Conservation (phyloP, 2,329 filamentous ascomycete genomes). For the Ophiocordyceps camponoti-leonardi region DNA sequence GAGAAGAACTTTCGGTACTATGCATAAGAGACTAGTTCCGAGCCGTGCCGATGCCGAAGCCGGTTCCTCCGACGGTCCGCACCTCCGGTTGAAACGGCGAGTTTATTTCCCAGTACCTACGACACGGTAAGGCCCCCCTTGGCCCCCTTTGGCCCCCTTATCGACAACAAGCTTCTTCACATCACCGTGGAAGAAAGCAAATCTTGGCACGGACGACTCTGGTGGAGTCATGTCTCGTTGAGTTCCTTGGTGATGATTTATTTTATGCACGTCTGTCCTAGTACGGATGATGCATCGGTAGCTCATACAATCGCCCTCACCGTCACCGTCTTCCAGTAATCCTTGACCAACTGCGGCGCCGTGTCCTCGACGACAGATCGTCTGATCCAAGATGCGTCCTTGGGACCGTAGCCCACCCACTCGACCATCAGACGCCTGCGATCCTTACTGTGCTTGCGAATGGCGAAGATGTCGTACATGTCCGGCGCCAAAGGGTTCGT, state of each 20-base stretch:
- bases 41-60: background rate
- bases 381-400: constrained; percentile 14
- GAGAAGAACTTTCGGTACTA: background rate
- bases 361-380: constrained; percentile 9
- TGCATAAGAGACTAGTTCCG: background rate
- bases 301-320: background rate
- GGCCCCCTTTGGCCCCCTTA: too few relatives aligned
- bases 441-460: constrained; percentile 13
- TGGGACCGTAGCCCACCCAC: constrained; percentile 16
- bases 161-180: too few relatives aligned
- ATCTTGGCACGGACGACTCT: too few relatives aligned
- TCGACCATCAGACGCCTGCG: constrained; percentile 14
- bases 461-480: constrained; percentile 15
- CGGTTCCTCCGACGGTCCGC: background rate
- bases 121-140: too few relatives aligned
- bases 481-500: constrained; percentile 12
- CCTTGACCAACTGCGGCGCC: constrained; percentile 9
- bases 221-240: too few relatives aligned
- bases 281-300: background rate
- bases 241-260: too few relatives aligned
- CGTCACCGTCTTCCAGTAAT: constrained; percentile 9
- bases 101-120: too few relatives aligned
- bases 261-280: too few relatives aligned
- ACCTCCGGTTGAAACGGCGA: background rate
- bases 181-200: too few relatives aligned